phyloP scores from a whole-genome alignment of 2,329 filamentous ascomycete species.

The Geosmithia flava region DNA sequence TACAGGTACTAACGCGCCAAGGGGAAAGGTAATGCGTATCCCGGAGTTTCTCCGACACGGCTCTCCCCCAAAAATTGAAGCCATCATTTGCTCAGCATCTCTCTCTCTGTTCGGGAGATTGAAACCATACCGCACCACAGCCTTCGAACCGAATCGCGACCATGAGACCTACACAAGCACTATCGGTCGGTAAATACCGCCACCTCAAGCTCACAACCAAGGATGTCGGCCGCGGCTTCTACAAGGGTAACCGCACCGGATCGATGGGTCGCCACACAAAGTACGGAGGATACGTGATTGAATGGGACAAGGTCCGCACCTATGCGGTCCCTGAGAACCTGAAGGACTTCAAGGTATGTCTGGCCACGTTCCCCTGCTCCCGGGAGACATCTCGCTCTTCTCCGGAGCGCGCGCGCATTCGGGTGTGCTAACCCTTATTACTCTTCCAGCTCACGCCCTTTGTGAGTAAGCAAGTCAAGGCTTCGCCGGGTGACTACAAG shows the following conservation, averaged over 20 bases:
- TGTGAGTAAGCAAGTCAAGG: conserved; percentile 48
- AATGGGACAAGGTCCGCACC: conserved; percentile 81
- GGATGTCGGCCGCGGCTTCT: conserved; percentile 84
- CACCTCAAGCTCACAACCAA: conserved; percentile 83
- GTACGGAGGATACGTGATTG: conserved; percentile 71
- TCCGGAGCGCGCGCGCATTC: background rate
- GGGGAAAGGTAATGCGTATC: background rate
- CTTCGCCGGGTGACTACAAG: conserved; percentile 40
- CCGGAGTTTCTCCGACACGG: conserved; percentile 1
- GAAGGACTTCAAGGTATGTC: conserved; percentile 57
- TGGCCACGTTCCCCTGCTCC: background rate
- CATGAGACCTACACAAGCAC: conserved; percentile 57
- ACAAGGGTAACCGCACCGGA: conserved; percentile 89
- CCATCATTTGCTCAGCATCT: background rate
- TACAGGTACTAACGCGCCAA: background rate
- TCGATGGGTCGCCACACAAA: conserved; percentile 78
- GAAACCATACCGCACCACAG: background rate
- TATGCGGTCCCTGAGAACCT: conserved; percentile 68
- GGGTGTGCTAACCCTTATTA: conserved; percentile 7
- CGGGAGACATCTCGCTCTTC: background rate
- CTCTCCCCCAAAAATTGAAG: background rate
- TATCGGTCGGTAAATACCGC: conserved; percentile 55
- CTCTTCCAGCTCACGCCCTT: conserved; percentile 61
- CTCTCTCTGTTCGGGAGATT: too few species aligned
- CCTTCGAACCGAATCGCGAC: conserved; percentile 8